These are phyloP conservation scores for Ambrosia hybrid DNA, from an alignment of 140 eudicot species.

Conservation along the genomic window DNA sequence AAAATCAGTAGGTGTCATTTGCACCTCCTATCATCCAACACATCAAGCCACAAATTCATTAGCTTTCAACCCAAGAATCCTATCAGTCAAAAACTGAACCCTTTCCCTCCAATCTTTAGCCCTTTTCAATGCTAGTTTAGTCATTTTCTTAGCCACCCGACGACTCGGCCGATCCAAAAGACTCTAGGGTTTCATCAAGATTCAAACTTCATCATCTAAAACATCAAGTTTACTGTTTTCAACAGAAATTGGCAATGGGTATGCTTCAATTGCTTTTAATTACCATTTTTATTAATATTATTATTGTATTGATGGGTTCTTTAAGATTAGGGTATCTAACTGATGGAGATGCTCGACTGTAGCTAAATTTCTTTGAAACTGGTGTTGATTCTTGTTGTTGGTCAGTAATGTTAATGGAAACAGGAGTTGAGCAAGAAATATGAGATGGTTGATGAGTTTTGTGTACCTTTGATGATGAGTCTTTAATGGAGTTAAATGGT, in stretches of 20 bases:
- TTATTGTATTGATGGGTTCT: conserved; percentile 30
- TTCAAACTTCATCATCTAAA: conserved; percentile 21
- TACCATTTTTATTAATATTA: no score
- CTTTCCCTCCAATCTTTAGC: conserved; percentile 91
- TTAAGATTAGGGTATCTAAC: conserved; percentile 81
- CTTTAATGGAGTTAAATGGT: conserved; percentile 28
- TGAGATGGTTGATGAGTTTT: conserved; percentile 17
- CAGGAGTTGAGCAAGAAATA: conserved; percentile 27
- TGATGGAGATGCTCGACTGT: conserved; percentile 81
- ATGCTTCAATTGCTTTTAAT: conserved; percentile 21
- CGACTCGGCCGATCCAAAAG: conserved; percentile 52
- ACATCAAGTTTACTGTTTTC: conserved; percentile 21
- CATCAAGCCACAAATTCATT: conserved; percentile 92
- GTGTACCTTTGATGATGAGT: conserved; percentile 54
- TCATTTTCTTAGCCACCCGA: conserved; percentile 67
- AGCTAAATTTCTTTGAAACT: conserved; percentile 46
- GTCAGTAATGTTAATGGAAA: conserved; percentile 25
- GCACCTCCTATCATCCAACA: conserved; percentile 81
- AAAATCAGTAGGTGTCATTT: conserved; percentile 91
- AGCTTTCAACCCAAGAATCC: conserved; percentile 57
- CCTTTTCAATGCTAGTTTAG: conserved; percentile 71
- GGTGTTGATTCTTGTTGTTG: conserved; percentile 35
- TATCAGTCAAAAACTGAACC: conserved; percentile 73
- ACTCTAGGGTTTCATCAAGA: conserved; percentile 44
- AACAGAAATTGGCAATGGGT: conserved; percentile 31